Evolutionary conservation across 805 yeast genomes (phyloP), one percentile per base, ranked within the genome.

Genomic region (Zygosaccharomyces bailii): DNA sequence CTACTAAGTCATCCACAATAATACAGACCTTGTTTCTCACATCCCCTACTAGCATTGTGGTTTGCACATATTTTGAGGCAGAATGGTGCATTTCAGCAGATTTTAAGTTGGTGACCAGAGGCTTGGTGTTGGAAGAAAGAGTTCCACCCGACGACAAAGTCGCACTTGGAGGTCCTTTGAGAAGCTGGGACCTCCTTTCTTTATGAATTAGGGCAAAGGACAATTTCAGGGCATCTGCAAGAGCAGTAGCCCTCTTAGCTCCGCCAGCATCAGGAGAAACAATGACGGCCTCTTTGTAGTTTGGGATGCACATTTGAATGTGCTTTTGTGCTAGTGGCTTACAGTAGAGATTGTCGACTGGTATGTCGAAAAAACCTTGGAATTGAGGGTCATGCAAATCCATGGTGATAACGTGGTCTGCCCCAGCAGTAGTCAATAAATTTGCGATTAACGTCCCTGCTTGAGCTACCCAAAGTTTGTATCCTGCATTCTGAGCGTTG

Each of bases 241-340:
- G 77, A 1, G 91, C 84, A 1, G 96, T 86, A 24, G 99, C 97
- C 53, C 99, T 73, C 66, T 93, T 93, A 39, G 99, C 99, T 50
- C 99, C 99, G 60, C 99, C 99, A 17, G 97, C 93, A 67, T 93
- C 99, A 0, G 99, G 99, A 1, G 96, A 88, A 25, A 93, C 97
- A 55, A 93, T 80, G 5, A 93, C 96, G 33, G 91, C 85, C 32
- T 89, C 84, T 53, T 78, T 78, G 61, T 81, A 87, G 50, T 86
- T 67, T n/a, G 95, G 91, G 44, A 93, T 81, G 50, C 74, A 73
- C 46, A 83, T 81, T 17, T 79, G 73, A 48, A 93, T 89, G 66
- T 89, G 93, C 53, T 86, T 85, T 63, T 86, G 90, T 45, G 91
- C 70, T 45, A 93, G 71, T 1, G 97, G 97, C 61, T 85, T 84